phyloP scores from a whole-genome alignment of 352 stramenopile species.

The Peronospora belbahrii region DNA sequence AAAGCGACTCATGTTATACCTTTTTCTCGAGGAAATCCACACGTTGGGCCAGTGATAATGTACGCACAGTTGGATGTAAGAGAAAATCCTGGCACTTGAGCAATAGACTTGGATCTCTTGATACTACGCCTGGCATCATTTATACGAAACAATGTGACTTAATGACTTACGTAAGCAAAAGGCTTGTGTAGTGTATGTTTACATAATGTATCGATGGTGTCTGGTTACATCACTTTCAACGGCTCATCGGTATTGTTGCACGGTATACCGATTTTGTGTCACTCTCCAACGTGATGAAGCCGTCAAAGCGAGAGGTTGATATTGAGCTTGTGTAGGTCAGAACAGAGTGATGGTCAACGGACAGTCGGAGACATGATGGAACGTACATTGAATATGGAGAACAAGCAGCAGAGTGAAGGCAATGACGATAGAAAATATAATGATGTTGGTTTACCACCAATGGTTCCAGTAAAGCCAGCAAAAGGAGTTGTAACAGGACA shows the following conservation, averaged over 20 bases:
- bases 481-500: conserved; percentile 1
- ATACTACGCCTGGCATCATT: conserved; percentile 24
- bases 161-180: no score
- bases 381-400: conserved; percentile 16
- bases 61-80: conserved; percentile 51
- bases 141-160: not conserved
- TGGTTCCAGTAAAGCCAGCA: not conserved
- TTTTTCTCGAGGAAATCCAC: conserved; percentile 75
- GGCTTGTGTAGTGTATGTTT: not conserved
- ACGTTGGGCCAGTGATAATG: conserved; percentile 56
- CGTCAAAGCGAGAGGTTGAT: not conserved
- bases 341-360: conserved; percentile 11
- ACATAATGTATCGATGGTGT: not conserved
- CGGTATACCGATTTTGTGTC: no score
- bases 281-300: no score
- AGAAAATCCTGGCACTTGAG: conserved; percentile 63
- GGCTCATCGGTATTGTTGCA: no score
- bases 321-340: not conserved
- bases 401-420: not conserved
- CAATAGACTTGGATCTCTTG: conserved; percentile 30
- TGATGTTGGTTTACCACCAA: not conserved
- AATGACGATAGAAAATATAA: not conserved
- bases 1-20: not conserved
- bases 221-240: no score
- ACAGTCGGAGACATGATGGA: conserved; percentile 7